Percentiles rank a stretch among this genome's conserved stretches.
These are phyloP conservation scores for Pyrenophora teres DNA, from an alignment of 2,329 filamentous ascomycete species.

Conservation along the genomic window DNA sequence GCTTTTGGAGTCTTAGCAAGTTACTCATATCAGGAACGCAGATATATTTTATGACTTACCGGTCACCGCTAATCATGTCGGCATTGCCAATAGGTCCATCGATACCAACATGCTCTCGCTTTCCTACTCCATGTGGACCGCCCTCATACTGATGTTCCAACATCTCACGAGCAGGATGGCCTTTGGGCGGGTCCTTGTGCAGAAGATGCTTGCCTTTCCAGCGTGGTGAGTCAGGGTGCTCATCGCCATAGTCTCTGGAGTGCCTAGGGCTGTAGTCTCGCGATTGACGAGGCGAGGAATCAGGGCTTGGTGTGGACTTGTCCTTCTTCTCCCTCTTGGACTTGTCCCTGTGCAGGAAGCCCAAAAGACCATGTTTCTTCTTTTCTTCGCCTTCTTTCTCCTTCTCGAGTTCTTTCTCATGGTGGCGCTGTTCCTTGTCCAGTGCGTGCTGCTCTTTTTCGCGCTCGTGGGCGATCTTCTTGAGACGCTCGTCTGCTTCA, in stretches of 20 bases:
- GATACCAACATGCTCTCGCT: conserved; percentile 35
- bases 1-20: conserved; percentile 15
- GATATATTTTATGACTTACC: conserved; percentile 24
- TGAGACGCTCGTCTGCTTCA: conserved; percentile 34
- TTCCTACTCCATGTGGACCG: conserved; percentile 17
- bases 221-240: conserved; percentile 22
- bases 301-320: conserved; percentile 17
- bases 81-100: conserved; percentile 39
- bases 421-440: conserved; percentile 21
- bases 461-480: conserved; percentile 17
- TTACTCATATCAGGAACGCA: background rate
- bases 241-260: conserved; percentile 31
- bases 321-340: conserved; percentile 47
- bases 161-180: conserved; percentile 39
- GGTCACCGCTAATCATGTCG: conserved; percentile 32
- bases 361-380: conserved; percentile 47
- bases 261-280: conserved; percentile 25
- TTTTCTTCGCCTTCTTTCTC: conserved; percentile 38
- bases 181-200: conserved; percentile 50
- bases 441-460: conserved; percentile 27
- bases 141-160: conserved; percentile 25
- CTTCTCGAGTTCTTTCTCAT: conserved; percentile 20
- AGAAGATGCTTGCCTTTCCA: conserved; percentile 44
- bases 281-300: conserved; percentile 24
- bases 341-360: conserved; percentile 51